Percentiles rank a stretch among this genome's conserved stretches.
Conservation (phyloP, 345 rosid genomes). For the Gossypium raimondii region DNA sequence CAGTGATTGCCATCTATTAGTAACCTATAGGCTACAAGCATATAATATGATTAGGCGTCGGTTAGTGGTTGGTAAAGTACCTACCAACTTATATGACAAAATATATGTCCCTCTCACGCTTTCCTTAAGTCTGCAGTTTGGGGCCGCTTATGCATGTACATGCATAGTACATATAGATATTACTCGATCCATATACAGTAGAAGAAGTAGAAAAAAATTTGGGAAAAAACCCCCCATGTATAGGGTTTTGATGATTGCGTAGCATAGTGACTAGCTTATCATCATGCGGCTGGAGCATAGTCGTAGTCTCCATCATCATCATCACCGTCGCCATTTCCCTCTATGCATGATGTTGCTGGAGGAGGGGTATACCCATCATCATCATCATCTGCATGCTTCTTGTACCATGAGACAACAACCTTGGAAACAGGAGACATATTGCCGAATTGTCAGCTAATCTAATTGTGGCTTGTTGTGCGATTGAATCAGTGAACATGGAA, state of each 20-base stretch:
- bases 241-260: background rate
- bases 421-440: conserved; percentile 15
- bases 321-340: background rate
- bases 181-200: too few relatives aligned
- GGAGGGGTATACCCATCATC: background rate
- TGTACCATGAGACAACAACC: conserved; percentile 13
- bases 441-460: background rate
- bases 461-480: background rate
- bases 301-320: conserved; percentile 18
- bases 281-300: conserved; percentile 18
- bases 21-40: background rate
- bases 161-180: too few relatives aligned
- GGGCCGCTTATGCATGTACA: background rate
- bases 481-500: background rate
- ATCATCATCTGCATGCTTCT: conserved; percentile 9
- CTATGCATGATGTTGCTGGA: conserved; percentile 3
- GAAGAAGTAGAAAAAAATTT: too few relatives aligned
- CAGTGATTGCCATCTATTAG: background rate
- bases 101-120: too few relatives aligned
- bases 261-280: background rate
- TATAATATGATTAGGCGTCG: background rate
- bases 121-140: background rate
- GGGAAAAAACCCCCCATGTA: background rate
- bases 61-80: background rate
- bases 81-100: background rate